These are phyloP conservation scores for Arachis monticola DNA, from an alignment of 331 rosid species.

Conservation along the genomic window DNA sequence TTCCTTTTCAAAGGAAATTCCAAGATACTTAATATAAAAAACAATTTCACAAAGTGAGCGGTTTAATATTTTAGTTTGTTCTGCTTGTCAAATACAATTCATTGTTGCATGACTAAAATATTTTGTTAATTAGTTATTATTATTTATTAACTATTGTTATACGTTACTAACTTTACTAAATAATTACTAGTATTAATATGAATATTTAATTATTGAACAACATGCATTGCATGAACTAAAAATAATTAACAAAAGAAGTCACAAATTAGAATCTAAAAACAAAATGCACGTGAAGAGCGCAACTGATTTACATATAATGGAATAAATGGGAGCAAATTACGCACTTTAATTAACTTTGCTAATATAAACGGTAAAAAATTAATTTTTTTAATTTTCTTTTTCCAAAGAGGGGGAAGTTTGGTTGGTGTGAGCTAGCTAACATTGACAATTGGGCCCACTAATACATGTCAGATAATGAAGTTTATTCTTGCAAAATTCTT, in stretches of 20 bases:
- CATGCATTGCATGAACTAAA: not conserved
- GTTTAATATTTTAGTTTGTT: not conserved
- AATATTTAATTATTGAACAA: not conserved
- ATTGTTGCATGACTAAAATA: not conserved
- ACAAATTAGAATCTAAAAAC: not conserved
- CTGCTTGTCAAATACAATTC: not conserved
- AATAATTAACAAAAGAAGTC: not conserved
- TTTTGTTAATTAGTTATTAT: not conserved
- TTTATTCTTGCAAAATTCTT: conserved; percentile 33
- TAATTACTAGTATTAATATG: not conserved
- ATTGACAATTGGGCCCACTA: conserved; percentile 40
- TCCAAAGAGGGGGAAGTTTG: conserved; percentile 1
- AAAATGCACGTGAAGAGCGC: conserved; percentile 33
- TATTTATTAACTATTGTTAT: not conserved
- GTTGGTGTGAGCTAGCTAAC: conserved; percentile 36
- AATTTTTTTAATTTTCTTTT: too few species aligned
- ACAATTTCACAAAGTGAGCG: too few species aligned
- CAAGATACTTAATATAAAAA: not conserved
- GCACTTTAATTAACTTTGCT: conserved; percentile 30
- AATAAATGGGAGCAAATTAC: not conserved
- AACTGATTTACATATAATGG: conserved; percentile 8
- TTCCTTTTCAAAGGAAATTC: conserved; percentile 2
- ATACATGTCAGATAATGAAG: conserved; percentile 15
- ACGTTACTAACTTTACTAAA: not conserved
- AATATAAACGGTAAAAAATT: too few species aligned